Evolutionary conservation across 139 green algal genomes (phyloP).

Genomic region (Micractinium conductrix): DNA sequence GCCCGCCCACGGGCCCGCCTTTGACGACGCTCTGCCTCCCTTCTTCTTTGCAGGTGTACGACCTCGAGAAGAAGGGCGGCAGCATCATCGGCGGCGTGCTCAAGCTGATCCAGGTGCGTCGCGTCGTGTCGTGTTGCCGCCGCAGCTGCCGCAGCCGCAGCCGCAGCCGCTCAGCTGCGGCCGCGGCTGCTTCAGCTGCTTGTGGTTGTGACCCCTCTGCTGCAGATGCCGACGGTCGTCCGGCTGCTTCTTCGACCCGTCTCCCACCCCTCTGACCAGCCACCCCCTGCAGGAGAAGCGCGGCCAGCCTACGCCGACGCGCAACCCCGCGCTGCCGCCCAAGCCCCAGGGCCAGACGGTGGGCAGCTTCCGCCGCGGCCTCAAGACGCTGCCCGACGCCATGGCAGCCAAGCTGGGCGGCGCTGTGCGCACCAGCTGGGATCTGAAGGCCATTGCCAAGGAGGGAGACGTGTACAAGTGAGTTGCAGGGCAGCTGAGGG

Average conservation of each 20-base stretch:
- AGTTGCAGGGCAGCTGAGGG: background rate
- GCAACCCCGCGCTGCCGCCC: slow-evolving; percentile 88
- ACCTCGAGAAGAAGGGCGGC: slow-evolving; percentile 91
- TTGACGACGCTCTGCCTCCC: no score
- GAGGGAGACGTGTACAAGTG: slow-evolving; percentile 52
- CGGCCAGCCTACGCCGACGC: slow-evolving; percentile 79
- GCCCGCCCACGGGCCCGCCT: no score
- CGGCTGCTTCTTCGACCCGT: no score
- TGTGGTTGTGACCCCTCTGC: no score
- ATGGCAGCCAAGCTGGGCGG: slow-evolving; percentile 78
- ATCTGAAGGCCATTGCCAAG: slow-evolving; percentile 81
- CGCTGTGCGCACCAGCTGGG: slow-evolving; percentile 82
- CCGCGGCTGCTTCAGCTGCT: no score
- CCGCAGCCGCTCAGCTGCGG: no score
- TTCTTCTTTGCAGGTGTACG: slow-evolving; percentile 71
- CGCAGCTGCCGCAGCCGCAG: no score
- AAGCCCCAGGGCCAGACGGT: slow-evolving; percentile 96
- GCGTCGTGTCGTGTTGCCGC: no score
- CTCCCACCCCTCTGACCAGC: no score
- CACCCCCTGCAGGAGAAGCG: no score
- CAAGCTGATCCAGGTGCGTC: slow-evolving; percentile 78
- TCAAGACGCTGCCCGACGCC: slow-evolving; percentile 90
- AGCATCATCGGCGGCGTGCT: slow-evolving; percentile 91
- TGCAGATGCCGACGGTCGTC: no score
- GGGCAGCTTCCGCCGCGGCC: slow-evolving; percentile 90